Conservation (phyloP, 495 filamentous ascomycete species). For the Podospora anserina region DNA sequence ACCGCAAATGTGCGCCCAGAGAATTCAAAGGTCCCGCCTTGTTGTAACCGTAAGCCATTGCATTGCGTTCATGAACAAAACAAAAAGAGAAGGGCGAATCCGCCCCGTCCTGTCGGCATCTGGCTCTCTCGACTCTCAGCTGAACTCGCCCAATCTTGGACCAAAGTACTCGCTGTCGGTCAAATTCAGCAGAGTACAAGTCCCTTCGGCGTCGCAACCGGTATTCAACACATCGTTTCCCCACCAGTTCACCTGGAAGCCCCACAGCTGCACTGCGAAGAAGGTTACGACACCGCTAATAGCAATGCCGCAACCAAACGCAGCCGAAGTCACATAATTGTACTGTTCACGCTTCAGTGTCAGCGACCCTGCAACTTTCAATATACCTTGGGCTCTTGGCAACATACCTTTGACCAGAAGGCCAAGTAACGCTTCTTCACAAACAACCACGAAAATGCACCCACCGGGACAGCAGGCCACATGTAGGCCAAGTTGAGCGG, state of each 20-base stretch:
- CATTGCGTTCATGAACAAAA: not conserved
- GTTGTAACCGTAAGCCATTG: not conserved
- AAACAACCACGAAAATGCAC: conserved; percentile 38
- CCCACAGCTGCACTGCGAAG: conserved; percentile 37
- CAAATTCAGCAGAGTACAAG: conserved; percentile 29
- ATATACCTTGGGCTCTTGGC: not conserved
- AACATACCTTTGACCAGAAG: conserved; percentile 42
- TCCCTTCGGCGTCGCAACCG: conserved; percentile 32
- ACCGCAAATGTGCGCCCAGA: not conserved
- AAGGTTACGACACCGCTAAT: conserved; percentile 42
- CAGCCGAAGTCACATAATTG: conserved; percentile 42
- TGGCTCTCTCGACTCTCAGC: not conserved
- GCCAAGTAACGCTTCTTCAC: conserved; percentile 35
- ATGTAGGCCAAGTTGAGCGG: conserved; percentile 40
- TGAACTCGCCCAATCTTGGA: conserved; percentile 34
- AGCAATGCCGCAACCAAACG: conserved; percentile 39
- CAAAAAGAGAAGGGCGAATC: not conserved
- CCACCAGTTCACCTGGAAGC: conserved; percentile 42
- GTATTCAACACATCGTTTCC: conserved; percentile 32
- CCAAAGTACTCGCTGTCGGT: conserved; percentile 39
- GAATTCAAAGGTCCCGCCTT: not conserved
- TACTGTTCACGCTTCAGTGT: conserved; percentile 29
- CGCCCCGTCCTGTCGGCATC: not conserved
- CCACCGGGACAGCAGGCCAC: conserved; percentile 41
- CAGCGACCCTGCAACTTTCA: not conserved